phyloP scores from a whole-genome alignment of 768 basidiomycete genomes.

The Serpula lacrymans region DNA sequence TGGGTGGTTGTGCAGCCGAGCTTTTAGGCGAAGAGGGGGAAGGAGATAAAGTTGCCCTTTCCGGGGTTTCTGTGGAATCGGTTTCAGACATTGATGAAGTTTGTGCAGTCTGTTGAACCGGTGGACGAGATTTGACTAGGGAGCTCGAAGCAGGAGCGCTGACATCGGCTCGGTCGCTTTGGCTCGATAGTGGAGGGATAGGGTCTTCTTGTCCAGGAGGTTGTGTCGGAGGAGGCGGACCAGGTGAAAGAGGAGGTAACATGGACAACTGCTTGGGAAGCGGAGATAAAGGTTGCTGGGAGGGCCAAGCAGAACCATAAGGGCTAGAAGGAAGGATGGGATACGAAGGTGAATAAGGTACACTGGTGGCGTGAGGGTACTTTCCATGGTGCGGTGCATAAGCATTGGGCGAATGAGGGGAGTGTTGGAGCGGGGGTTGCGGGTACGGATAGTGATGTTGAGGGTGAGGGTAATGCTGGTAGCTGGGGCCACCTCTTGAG shows the following conservation, averaged over 20 bases:
- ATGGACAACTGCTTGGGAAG: conserved; percentile 63
- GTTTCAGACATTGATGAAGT: conserved; percentile 6
- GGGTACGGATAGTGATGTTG: conserved; percentile 21
- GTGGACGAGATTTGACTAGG: conserved; percentile 1
- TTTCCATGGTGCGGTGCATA: conserved; percentile 16
- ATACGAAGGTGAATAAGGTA: conserved; percentile 31
- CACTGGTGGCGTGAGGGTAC: conserved; percentile 29
- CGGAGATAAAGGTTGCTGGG: conserved; percentile 49
- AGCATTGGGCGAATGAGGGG: conserved; percentile 25
- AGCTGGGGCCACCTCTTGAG: conserved; percentile 35
- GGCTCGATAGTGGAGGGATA: not conserved
- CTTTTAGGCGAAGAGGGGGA: conserved; percentile 5
- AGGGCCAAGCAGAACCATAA: conserved; percentile 43
- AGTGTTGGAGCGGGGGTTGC: conserved; percentile 18
- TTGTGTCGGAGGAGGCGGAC: conserved; percentile 1
- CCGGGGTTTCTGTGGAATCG: not conserved
- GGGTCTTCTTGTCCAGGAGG: conserved; percentile 1
- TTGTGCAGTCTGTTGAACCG: conserved; percentile 19
- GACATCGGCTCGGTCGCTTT: conserved; percentile 1
- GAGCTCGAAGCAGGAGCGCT: not conserved
- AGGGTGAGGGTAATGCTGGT: conserved; percentile 33
- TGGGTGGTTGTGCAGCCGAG: conserved; percentile 3
- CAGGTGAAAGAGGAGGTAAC: conserved; percentile 29
- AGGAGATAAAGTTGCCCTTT: conserved; percentile 1
- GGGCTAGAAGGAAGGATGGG: conserved; percentile 19